phyloP scores from a whole-genome alignment of 768 basidiomycete species.

The Pleurotus pulmonarius region DNA sequence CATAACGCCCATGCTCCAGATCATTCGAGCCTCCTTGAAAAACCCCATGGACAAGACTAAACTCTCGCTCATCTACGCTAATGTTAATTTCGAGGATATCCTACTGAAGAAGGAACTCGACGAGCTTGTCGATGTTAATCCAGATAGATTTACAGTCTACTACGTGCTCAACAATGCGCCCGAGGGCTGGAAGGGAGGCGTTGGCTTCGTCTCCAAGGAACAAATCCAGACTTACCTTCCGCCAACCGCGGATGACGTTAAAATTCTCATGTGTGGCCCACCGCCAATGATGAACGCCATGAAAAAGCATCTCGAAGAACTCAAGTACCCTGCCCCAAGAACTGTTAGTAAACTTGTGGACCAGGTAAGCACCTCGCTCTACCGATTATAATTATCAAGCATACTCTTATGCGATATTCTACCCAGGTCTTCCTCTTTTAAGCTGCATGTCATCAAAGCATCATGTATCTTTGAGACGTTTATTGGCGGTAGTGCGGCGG shows the following conservation, averaged over 20 bases:
- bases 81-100: constrained; percentile 91
- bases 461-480: no score
- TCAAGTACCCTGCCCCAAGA: constrained; percentile 84
- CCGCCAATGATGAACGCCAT: constrained; percentile 53
- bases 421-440: constrained; percentile 43
- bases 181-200: constrained; percentile 78
- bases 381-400: constrained; percentile 1
- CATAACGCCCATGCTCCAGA: constrained; percentile 98
- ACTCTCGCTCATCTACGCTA: constrained; percentile 91
- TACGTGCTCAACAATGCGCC: constrained; percentile 97
- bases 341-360: constrained; percentile 92
- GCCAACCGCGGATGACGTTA: constrained; percentile 59
- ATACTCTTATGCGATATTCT: constrained; percentile 8
- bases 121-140: constrained; percentile 60
- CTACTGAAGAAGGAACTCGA: constrained; percentile 88
- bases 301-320: constrained; percentile 81
- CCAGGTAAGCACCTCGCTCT: constrained; percentile 43
- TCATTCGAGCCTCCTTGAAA: constrained; percentile 90
- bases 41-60: constrained; percentile 84
- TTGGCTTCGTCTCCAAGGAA: constrained; percentile 90
- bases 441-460: constrained; percentile 1
- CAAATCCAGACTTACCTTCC: constrained; percentile 85
- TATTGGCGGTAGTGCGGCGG: no score
- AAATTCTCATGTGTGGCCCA: constrained; percentile 83
- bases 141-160: constrained; percentile 65